Evolutionary conservation across 805 yeast species (phyloP).

Genomic region (Scheffersomyces ergatensis): DNA sequence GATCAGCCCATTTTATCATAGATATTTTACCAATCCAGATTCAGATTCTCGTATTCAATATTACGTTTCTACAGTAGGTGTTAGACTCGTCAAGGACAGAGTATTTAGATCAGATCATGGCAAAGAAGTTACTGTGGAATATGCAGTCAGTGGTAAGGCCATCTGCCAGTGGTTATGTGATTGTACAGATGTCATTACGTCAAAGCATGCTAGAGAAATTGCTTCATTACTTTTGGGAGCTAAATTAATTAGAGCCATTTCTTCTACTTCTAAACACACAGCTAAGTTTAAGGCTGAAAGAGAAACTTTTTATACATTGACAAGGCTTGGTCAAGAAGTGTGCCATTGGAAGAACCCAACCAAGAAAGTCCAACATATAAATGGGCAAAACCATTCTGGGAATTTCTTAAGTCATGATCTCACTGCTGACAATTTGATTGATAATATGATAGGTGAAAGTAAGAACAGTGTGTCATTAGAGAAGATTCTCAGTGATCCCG

Average conservation of each 20-base stretch:
- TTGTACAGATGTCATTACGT: conserved; percentile 69
- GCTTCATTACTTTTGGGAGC: conserved; percentile 48
- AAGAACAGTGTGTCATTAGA: conserved; percentile 17
- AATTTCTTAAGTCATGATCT: background rate
- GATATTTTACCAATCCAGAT: conserved; percentile 84
- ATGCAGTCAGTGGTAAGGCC: conserved; percentile 71
- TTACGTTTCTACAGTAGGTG: conserved; percentile 64
- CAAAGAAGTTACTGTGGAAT: conserved; percentile 25
- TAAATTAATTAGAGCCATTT: conserved; percentile 47
- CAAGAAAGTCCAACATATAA: background rate
- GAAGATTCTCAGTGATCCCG: conserved; percentile 68
- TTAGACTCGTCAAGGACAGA: conserved; percentile 52
- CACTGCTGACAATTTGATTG: background rate
- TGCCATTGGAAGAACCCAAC: conserved; percentile 18
- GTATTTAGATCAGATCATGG: conserved; percentile 21
- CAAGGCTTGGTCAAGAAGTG: conserved; percentile 37
- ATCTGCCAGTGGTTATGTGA: conserved; percentile 87
- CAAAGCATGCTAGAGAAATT: conserved; percentile 51
- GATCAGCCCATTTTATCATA: conserved; percentile 67
- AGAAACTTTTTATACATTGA: conserved; percentile 42
- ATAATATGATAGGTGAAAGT: background rate
- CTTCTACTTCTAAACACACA: conserved; percentile 23
- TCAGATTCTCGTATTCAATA: conserved; percentile 81
- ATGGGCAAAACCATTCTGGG: background rate
- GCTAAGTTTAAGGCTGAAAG: conserved; percentile 24